Evolutionary conservation across 2,329 filamentous ascomycete genomes (phyloP).

Genomic region (Trichoderma gracile): DNA sequence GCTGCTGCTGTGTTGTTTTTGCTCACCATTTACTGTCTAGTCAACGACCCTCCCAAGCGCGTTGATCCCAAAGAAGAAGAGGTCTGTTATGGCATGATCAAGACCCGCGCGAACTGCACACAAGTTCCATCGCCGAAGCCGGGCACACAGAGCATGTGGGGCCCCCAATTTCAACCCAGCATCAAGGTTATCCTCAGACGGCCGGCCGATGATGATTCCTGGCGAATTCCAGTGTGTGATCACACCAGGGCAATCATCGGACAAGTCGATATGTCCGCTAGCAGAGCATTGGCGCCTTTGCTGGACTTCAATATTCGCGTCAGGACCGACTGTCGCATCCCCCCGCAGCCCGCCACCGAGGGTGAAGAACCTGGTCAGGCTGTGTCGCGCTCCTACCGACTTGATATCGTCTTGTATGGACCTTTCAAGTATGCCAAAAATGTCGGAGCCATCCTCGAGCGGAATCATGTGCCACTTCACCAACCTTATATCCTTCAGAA

Average conservation of each 20-base stretch:
- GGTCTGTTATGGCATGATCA: constrained; percentile 79
- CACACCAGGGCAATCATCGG: constrained; percentile 72
- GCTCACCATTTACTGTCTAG: constrained; percentile 33
- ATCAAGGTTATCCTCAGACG: constrained; percentile 73
- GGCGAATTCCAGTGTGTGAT: constrained; percentile 72
- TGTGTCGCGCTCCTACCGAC: constrained; percentile 60
- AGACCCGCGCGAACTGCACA: constrained; percentile 66
- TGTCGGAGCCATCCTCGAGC: constrained; percentile 66
- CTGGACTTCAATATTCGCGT: constrained; percentile 68
- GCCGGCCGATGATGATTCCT: constrained; percentile 53
- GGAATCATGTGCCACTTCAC: constrained; percentile 66
- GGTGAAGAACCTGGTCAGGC: constrained; percentile 65
- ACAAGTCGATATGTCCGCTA: constrained; percentile 67
- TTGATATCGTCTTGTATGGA: constrained; percentile 79
- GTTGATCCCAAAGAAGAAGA: constrained; percentile 65
- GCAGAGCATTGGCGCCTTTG: constrained; percentile 68
- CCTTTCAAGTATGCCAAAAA: constrained; percentile 63
- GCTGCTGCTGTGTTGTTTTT: constrained; percentile 3
- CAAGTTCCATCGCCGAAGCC: constrained; percentile 69
- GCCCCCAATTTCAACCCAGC: constrained; percentile 64
- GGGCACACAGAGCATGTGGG: constrained; percentile 58
- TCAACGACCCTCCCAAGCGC: constrained; percentile 46
- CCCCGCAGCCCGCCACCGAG: constrained; percentile 61
- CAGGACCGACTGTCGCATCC: constrained; percentile 71
- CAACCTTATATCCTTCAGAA: constrained; percentile 65